Base-by-base conservation (phyloP, 2,329 filamentous ascomycete genomes). In the Cladophialophora exuberans region DNA sequence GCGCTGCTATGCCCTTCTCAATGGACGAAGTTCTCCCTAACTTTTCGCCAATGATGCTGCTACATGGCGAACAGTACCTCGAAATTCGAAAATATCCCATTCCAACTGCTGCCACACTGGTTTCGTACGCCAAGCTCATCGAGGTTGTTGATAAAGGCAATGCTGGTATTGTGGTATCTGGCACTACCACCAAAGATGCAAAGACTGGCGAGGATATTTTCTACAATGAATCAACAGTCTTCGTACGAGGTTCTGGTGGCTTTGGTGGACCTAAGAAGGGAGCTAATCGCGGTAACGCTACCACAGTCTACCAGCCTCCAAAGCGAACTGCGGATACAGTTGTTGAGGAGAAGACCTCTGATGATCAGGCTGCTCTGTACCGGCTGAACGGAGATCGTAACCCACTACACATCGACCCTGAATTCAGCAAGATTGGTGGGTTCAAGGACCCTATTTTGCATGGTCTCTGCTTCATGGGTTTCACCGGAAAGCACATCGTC, bases 51-150 rank as follows among this genome's bases (percentile, higher is more conserved):
- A 97, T 96, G 90, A 97, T 97, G 91, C 85, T 99, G 46, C 87
- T 99, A 20, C 94, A 99, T 77, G 94, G 94, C 70, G 94, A 99
- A 80, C 94, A 99, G 75, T 99, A 92, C 77, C 89, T 99, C 62
- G 94, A 99, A 76, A 83, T 99, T 68, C 85, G 87, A 70, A 90
- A 93, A 73, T 95, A 86, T 78, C 94, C 94, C 35, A 88, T 97
- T 87, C 94, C 49, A 95, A 62, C 60, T 3, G 46, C 36, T 4
- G 62, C 61, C 17, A 62, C 61, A 54, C 56, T 62, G 10, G n/a
- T 65, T 9, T 62, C 59, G n/a, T 63, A 59, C 31, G 56, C 59
- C 10, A 54, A 52, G 35, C 86, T 99, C 54, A 83, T 99, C 59
- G 94, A 99, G 72, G 93, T 97, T 7, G 83, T 97, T 43, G 94